Base-by-base conservation (phyloP, 305 asterid genomes). In the Andrographis paniculata region DNA sequence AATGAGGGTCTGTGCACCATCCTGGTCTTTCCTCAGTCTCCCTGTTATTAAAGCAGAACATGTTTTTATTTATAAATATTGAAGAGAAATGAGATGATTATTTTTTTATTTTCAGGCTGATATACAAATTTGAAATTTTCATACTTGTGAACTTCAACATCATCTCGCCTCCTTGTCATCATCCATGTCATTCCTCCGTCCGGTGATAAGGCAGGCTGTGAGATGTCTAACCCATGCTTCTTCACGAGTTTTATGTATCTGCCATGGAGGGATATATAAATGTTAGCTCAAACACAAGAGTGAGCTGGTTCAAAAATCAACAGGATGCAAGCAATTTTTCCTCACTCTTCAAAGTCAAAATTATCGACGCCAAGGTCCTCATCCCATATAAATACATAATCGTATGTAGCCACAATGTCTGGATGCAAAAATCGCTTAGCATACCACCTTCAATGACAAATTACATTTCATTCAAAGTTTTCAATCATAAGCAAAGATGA, bases 1-100 rank as follows among this genome's bases (percentile, higher is more conserved):
- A 50, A 55, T 78, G 94, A 52, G 94, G 93, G 68, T 88, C 93
- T 20, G 60, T 5, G 56, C 97, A 88, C 93, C 89, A 88, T 37
- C 95, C 97, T 0, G 87, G 79, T 56, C 85, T 72, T 71, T 85
- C 97, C 71, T 77, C 85, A 4, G 94, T 80, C 47, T 64, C 83
- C 78, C 95, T 84, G 56, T n/a, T n/a, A n/a, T n/a, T n/a, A n/a
- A n/a, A 21, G 33, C 61, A 59, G 46, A 42, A 50, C 20, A 35
- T 35, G 3, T 28, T 30, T 37, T 22, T 9, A 53, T 50, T 17
- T 8, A 12, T 42, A 28, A 20, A n/a, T n/a, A n/a, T n/a, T n/a
- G n/a, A n/a, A 19, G 15, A 42, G 51, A 61, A 40, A 45, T 16
- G 52, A 43, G 8, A 43, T 11, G 45, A 28, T 36, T 50, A 12